phyloP scores from a whole-genome alignment of 495 filamentous ascomycete genomes.

The Zalerion maritima region DNA sequence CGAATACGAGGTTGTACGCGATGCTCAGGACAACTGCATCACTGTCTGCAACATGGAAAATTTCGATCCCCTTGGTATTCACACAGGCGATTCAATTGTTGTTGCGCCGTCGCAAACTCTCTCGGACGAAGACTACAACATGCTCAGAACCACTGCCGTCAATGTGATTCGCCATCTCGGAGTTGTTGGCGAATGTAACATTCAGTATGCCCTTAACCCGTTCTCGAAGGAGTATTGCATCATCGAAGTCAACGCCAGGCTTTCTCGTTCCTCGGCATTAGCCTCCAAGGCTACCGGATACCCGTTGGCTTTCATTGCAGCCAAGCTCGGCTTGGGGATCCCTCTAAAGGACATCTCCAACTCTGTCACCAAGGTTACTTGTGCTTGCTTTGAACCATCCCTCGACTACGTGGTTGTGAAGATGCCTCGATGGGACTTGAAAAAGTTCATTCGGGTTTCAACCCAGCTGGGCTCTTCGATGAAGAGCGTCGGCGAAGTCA shows the following conservation, averaged over 20 bases:
- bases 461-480: slow-evolving; percentile 92
- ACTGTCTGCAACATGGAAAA: slow-evolving; percentile 99
- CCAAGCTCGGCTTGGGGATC: slow-evolving; percentile 87
- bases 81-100: slow-evolving; percentile 97
- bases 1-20: slow-evolving; percentile 95
- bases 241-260: slow-evolving; percentile 95
- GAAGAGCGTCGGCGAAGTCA: slow-evolving; percentile 99
- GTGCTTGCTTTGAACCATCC: slow-evolving; percentile 97
- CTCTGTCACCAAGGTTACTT: slow-evolving; percentile 89
- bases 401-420: slow-evolving; percentile 98
- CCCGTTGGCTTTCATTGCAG: slow-evolving; percentile 88
- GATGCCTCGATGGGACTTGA: slow-evolving; percentile 96
- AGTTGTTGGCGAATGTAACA: slow-evolving; percentile 97
- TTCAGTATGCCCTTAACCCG: slow-evolving; percentile 94
- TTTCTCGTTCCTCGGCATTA: slow-evolving; percentile 86
- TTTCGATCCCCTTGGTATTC: slow-evolving; percentile 95
- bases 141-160: slow-evolving; percentile 95
- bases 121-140: slow-evolving; percentile 97
- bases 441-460: slow-evolving; percentile 95
- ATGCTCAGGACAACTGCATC: slow-evolving; percentile 95
- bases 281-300: slow-evolving; percentile 97
- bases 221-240: slow-evolving; percentile 97
- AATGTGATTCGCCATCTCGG: slow-evolving; percentile 96
- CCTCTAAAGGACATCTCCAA: slow-evolving; percentile 94
- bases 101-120: slow-evolving; percentile 95